Conservation (phyloP, 805 yeast species). For the Lipomyces starkeyi region DNA sequence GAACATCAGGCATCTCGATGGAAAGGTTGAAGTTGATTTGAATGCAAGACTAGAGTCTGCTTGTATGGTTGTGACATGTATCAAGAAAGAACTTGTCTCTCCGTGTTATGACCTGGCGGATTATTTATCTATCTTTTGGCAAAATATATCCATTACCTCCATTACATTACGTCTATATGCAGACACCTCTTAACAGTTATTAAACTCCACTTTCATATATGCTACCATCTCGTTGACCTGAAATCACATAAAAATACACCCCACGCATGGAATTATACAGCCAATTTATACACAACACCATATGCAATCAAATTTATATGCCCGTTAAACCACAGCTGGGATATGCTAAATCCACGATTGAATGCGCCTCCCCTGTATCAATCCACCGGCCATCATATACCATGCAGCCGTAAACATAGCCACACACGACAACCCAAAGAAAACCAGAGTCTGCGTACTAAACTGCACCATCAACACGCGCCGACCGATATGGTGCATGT, state of each 20-base stretch:
- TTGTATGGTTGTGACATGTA: too few relatives aligned
- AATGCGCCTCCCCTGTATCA: neutral
- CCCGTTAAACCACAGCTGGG: too few relatives aligned
- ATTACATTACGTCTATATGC: neutral
- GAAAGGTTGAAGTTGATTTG: too few relatives aligned
- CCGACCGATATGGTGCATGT: constrained; percentile 27
- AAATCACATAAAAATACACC: neutral
- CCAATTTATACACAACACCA: neutral
- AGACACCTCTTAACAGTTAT: neutral
- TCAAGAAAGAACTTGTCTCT: too few relatives aligned
- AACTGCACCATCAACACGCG: constrained; percentile 32
- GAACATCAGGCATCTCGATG: neutral
- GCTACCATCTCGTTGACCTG: neutral
- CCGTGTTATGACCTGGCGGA: neutral
- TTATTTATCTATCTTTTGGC: neutral
- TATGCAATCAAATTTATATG: neutral
- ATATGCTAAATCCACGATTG: neutral
- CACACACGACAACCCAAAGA: constrained; percentile 22
- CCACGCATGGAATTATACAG: neutral
- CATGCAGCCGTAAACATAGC: constrained; percentile 29
- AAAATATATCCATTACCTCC: neutral
- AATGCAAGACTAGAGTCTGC: neutral
- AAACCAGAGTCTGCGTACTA: constrained; percentile 28
- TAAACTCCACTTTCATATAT: neutral
- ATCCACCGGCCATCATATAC: constrained; percentile 36